Evolutionary conservation across 306 rosid species (phyloP).

Genomic region (Glycyrrhiza uralensis): DNA sequence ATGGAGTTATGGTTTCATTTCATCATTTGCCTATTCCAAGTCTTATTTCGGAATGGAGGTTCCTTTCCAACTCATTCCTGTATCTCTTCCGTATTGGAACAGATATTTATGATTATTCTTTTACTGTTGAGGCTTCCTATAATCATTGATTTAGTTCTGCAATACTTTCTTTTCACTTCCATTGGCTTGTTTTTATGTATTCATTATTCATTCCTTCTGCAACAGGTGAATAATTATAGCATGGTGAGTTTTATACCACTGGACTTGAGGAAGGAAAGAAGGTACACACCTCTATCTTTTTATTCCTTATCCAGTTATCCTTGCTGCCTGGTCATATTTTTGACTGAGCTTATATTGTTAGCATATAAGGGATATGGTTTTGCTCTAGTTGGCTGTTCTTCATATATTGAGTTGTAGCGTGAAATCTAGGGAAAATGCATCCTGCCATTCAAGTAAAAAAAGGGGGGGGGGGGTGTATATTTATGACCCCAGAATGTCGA

Average conservation of each 20-base stretch:
- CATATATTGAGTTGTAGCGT: neutral
- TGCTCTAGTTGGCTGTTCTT: neutral
- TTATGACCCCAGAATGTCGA: too few species aligned
- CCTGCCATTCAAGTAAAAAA: too few species aligned
- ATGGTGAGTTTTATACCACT: slow-evolving; percentile 83
- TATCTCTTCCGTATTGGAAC: neutral
- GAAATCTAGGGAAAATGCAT: too few species aligned
- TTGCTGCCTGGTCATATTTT: neutral
- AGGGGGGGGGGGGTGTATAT: too few species aligned
- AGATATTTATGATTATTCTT: neutral
- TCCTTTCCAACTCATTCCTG: neutral
- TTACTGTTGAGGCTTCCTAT: neutral
- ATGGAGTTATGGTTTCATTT: neutral
- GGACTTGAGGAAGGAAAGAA: slow-evolving; percentile 83
- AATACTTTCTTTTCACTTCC: neutral
- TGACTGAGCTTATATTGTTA: neutral
- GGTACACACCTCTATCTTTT: slow-evolving; percentile 40
- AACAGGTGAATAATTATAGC: slow-evolving; percentile 61
- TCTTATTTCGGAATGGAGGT: neutral
- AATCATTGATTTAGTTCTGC: neutral
- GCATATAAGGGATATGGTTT: neutral
- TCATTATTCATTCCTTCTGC: slow-evolving; percentile 8
- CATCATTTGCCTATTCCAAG: neutral
- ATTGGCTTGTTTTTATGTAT: neutral
- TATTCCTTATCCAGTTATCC: neutral